A percentile compares a stretch with the other conserved stretches of the same genome.
phyloP scores from a whole-genome alignment of 192 early-diverging fungal species.

The Rhizophagus clarus region DNA sequence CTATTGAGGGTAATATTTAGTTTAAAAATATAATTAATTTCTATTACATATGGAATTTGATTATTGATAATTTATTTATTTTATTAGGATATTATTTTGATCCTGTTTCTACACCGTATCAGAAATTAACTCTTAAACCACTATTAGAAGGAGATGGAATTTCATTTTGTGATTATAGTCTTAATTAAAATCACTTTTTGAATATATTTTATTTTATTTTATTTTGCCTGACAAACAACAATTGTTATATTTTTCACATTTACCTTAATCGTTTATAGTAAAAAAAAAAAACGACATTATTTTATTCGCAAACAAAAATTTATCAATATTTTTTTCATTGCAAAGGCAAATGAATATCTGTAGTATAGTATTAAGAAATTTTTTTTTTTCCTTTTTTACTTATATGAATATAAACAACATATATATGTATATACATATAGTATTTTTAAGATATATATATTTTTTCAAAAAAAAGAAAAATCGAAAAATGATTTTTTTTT shows the following conservation, averaged over 20 bases:
- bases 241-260: background rate
- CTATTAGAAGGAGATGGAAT: constrained; percentile 37
- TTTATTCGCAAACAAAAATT: background rate
- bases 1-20: constrained; percentile 50
- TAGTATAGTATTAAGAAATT: background rate
- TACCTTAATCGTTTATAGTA: background rate
- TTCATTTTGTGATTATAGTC: constrained; percentile 32
- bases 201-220: background rate
- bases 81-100: constrained; percentile 42
- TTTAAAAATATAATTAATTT: background rate
- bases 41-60: constrained; percentile 2
- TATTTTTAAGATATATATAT: too few relatives aligned
- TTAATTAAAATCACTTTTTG: background rate
- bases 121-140: constrained; percentile 40
- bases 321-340: background rate
- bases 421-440: too few relatives aligned
- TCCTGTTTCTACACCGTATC: constrained; percentile 41
- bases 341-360: background rate
- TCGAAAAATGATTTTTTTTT: background rate
- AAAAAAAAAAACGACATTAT: background rate
- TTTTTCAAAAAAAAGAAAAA: background rate
- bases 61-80: background rate
- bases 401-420: background rate
- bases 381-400: background rate
- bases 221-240: background rate